Base-by-base conservation (phyloP, 1,284 basidiomycete species). In the Pseudozyma thailandica region DNA sequence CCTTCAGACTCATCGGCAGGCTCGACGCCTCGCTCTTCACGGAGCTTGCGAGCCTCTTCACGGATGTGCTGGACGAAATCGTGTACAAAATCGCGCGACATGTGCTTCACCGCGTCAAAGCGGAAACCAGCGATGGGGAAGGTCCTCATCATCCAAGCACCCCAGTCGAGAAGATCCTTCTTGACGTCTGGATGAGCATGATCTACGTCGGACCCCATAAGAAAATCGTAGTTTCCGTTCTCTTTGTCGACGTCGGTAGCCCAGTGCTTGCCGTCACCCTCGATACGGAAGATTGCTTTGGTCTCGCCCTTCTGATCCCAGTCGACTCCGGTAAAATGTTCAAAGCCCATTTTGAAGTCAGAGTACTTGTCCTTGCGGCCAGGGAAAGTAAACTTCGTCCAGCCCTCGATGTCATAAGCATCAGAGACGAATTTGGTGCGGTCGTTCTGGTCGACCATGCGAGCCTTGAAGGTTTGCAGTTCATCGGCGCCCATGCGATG, bases 121-220 rank as follows among this genome's bases (percentile, higher is more conserved):
- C 76, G 66, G 54, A 77, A 74, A 7, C 76, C 76, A n/a, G 58
- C 56, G 37, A 78, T 55, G 20, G 76, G 76, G 31, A 78, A 78
- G 42, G 56, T 77, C 6, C 72, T 49, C 52, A 78, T 54, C 45
- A 78, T 58, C 87, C 88, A 88, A 26, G 88, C 93, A 77, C 62
- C 87, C 87, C 87, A 88, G 25, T 86, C 82, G 50, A 85, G 81
- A 35, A 84, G 41, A 54, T 86, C 84, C 23, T 81, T 66, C 9
- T 60, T 23, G 13, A 93, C 93, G 7, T 88, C 90, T 7, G 90
- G 91, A 82, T 96, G 92, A 16, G 89, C 86, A 83, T 93, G 90
- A 82, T 96, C 91, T 72, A 95, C 90, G 48, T 83, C 81, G 18
- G 16, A 7, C 1, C 84, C 84, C 83, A 85, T 84, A 38, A 85